Evolutionary conservation across 305 asterid genomes (phyloP).

Genomic region (Solanum hybrid): DNA sequence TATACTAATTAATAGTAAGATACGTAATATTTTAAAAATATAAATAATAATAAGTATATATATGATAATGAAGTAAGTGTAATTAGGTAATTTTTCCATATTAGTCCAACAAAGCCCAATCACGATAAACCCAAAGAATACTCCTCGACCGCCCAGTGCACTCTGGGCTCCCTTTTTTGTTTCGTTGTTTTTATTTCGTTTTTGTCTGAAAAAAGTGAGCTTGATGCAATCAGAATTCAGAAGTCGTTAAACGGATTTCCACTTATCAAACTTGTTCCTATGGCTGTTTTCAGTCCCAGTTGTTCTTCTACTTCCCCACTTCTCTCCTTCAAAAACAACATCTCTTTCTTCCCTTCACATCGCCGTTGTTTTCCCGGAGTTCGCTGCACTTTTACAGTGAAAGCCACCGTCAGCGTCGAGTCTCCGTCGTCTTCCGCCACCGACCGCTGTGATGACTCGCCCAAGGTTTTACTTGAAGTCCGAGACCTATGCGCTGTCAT

Average conservation of each 20-base stretch:
- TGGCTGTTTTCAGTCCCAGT: slow-evolving; percentile 50
- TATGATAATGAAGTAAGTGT: too few relatives aligned
- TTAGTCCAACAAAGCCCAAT: background rate
- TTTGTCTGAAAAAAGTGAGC: background rate
- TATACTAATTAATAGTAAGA: too few relatives aligned
- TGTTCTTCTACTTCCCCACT: slow-evolving; percentile 12
- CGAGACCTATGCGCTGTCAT: slow-evolving; percentile 66
- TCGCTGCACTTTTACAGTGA: slow-evolving; percentile 17
- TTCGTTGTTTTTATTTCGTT: too few relatives aligned
- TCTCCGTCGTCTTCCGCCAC: slow-evolving; percentile 39
- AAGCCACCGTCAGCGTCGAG: slow-evolving; percentile 48
- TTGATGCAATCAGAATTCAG: background rate
- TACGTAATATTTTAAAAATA: too few relatives aligned
- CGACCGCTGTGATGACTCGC: slow-evolving; percentile 12
- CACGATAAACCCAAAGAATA: background rate
- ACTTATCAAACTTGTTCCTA: slow-evolving; percentile 11
- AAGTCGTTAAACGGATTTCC: background rate
- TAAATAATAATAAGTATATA: too few relatives aligned
- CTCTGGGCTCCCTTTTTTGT: background rate
- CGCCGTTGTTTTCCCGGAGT: slow-evolving; percentile 23
- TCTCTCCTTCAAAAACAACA: slow-evolving; percentile 20
- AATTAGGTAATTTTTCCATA: background rate
- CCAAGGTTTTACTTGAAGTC: slow-evolving; percentile 68
- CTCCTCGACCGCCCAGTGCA: background rate
- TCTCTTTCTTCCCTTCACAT: slow-evolving; percentile 11